A percentile compares a stretch with the other conserved stretches of the same genome.
Evolutionary conservation across 2,329 filamentous ascomycete species (phyloP).

Genomic region (Penicillium sp.): DNA sequence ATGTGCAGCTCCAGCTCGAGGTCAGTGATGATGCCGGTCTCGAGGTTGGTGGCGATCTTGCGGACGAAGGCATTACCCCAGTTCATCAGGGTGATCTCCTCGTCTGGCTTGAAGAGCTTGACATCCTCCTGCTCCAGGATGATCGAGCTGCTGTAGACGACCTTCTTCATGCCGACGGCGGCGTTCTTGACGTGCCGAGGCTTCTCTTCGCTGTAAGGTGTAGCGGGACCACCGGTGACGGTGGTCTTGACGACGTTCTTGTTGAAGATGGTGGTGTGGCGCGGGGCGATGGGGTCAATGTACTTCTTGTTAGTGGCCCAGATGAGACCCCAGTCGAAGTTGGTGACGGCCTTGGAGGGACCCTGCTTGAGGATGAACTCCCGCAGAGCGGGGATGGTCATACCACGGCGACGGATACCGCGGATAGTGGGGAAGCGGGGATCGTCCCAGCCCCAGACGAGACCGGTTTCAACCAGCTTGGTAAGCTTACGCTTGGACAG

Average conservation of each 20-base stretch:
- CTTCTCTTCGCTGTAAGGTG: slow-evolving; percentile 66
- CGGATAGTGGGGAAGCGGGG: slow-evolving; percentile 51
- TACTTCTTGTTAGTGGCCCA: slow-evolving; percentile 69
- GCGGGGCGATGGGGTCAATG: slow-evolving; percentile 71
- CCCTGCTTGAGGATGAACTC: slow-evolving; percentile 52
- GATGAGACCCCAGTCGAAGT: slow-evolving; percentile 50
- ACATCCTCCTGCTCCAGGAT: slow-evolving; percentile 85
- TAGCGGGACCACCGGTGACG: slow-evolving; percentile 62
- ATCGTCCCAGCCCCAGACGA: slow-evolving; percentile 52
- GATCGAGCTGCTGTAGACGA: slow-evolving; percentile 70
- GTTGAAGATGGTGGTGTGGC: slow-evolving; percentile 68
- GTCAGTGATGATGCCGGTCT: slow-evolving; percentile 58
- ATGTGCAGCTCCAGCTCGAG: slow-evolving; percentile 85
- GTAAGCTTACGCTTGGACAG: slow-evolving; percentile 52
- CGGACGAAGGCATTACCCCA: slow-evolving; percentile 67
- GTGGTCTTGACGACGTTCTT: slow-evolving; percentile 68
- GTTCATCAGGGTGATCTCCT: slow-evolving; percentile 94
- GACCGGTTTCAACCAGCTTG: slow-evolving; percentile 47
- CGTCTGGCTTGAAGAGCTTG: slow-evolving; percentile 72
- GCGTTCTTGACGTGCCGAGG: slow-evolving; percentile 88
- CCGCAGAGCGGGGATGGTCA: slow-evolving; percentile 48
- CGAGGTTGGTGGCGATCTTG: slow-evolving; percentile 47
- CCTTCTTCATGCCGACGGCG: slow-evolving; percentile 78
- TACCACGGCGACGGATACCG: slow-evolving; percentile 49
- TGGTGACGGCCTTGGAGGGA: slow-evolving; percentile 48